Evolutionary conservation across 768 basidiomycete genomes (phyloP).

Genomic region (Termitomyces sp.): DNA sequence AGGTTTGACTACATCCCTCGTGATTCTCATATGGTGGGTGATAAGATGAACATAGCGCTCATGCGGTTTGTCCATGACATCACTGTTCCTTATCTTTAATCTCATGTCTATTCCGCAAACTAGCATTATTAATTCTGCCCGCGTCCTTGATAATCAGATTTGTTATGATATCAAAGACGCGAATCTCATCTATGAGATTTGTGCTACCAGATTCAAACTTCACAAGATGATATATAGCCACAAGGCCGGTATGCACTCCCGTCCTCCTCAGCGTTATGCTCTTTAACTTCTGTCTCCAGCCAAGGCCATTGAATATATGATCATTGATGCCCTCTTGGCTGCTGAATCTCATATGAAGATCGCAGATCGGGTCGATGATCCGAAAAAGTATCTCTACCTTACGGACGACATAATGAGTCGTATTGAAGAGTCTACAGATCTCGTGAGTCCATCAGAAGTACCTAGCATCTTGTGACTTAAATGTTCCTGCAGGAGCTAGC

Average conservation of each 20-base stretch:
- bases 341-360: constrained; percentile 66
- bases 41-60: constrained; percentile 46
- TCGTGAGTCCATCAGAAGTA: constrained; percentile 23
- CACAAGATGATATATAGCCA: constrained; percentile 83
- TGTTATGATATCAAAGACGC: constrained; percentile 82
- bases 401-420: constrained; percentile 61
- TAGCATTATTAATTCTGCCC: constrained; percentile 69
- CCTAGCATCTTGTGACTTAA: not conserved
- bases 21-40: constrained; percentile 69
- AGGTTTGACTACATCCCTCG: constrained; percentile 82
- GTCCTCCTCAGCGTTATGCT: not conserved
- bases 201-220: constrained; percentile 67
- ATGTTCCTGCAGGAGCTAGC: constrained; percentile 47
- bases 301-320: constrained; percentile 77
- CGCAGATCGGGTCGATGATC: constrained; percentile 47
- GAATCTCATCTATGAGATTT: constrained; percentile 70
- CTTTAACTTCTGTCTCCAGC: constrained; percentile 32
- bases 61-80: constrained; percentile 31
- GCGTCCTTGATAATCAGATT: constrained; percentile 69
- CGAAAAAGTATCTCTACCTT: constrained; percentile 54
- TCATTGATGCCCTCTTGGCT: constrained; percentile 65
- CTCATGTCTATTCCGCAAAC: not conserved
- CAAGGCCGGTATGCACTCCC: constrained; percentile 50
- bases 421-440: constrained; percentile 50
- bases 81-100: not conserved